Base-by-base conservation (phyloP, 2,329 filamentous ascomycete genomes). In the Clonostachys rhizophaga region DNA sequence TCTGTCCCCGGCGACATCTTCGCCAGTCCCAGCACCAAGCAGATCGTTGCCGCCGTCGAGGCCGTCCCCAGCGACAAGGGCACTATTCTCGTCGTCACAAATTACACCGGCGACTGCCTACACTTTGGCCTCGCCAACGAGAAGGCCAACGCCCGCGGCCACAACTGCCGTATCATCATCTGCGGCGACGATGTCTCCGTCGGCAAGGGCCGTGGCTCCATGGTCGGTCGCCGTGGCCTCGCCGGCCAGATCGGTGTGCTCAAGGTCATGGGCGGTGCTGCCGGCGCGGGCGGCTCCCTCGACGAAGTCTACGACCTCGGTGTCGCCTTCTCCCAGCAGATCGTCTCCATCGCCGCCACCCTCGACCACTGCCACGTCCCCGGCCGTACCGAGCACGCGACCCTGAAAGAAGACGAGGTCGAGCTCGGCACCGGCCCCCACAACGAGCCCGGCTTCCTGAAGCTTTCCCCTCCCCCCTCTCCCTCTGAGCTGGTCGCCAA, bases 381-480 rank as follows among this genome's bases (percentile, higher is more conserved):
- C 0, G 78, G 78, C 0, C 68, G 76, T 37, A 59, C 66, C 3
- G 69, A 77, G 48, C 72, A 76, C 48, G 70, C 62, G n/a, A 69
- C 64, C 14, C 68, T 83, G 3, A 66, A 63, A 10, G 59, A 64
- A 2, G 62, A 79, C 47, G 79, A 80, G 48, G 61, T 84, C 35
- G 82, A 84, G 58, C 68, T 86, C n/a, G 83, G 83, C 4, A 84
- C 82, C 18, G 83, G 83, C 1, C 81, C 81, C 13, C 83, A 87
- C 59, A 85, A 85, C 56, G 83, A 87, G 60, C 82, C 83, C 0
- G 83, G 76, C 1, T 76, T 81, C 55, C 70, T 68, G 56, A 80
- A 79, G 59, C 56, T 83, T 16, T 75, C 74, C 0, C 81, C 77
- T 0, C 68, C 63, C 1, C 77, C 75, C 4, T 65, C 72, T 9